Conservation (phyloP, 331 rosid genomes). For the Spiraea crenata region DNA sequence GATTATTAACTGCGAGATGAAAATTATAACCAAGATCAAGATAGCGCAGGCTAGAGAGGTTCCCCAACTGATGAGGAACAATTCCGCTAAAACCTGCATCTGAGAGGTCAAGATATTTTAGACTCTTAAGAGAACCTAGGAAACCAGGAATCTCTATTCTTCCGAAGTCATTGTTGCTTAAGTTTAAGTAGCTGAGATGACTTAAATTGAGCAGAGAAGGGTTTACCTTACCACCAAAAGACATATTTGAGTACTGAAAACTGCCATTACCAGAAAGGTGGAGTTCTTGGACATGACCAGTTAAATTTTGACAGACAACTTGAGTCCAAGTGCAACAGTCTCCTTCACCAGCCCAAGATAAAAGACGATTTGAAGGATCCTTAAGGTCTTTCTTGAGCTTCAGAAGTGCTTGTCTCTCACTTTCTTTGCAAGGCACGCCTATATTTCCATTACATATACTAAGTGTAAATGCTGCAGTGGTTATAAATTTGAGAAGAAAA, state of each 20-base stretch:
- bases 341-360: background rate
- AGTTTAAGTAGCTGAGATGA: background rate
- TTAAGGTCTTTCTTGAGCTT: background rate
- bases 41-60: background rate
- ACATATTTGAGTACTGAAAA: too few species aligned
- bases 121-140: background rate
- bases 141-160: background rate
- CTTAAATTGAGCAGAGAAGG: background rate
- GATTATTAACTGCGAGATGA: background rate
- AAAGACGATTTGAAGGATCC: background rate
- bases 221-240: background rate
- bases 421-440: background rate
- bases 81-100: accelerated
- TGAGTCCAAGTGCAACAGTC: background rate
- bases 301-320: background rate
- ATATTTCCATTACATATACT: background rate
- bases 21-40: background rate
- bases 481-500: background rate
- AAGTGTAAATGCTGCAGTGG: background rate
- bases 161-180: background rate
- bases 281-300: background rate
- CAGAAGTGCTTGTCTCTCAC: background rate
- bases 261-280: background rate
- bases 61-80: background rate
- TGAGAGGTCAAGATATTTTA: background rate